Percentiles rank a stretch among this genome's conserved stretches.
These are phyloP conservation scores for Fonsecaea monophora DNA, from an alignment of 2,329 filamentous ascomycete species.

Conservation along the genomic window DNA sequence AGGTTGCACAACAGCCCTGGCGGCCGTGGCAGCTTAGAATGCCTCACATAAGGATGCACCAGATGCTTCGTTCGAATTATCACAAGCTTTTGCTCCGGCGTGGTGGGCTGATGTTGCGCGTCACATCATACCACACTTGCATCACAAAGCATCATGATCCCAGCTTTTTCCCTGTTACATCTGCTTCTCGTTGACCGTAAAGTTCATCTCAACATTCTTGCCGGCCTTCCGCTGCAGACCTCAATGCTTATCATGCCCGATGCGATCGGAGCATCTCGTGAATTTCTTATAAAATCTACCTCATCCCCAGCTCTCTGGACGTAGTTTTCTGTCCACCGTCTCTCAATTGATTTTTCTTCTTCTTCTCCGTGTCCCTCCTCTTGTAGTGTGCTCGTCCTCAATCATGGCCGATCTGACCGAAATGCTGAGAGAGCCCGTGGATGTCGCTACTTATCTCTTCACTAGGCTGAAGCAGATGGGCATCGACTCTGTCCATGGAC, in stretches of 20 bases:
- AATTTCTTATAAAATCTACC: neutral
- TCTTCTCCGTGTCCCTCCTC: neutral
- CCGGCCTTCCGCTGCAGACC: constrained; percentile 3
- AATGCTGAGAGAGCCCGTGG: constrained; percentile 55
- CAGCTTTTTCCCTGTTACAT: neutral
- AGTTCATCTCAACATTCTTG: neutral
- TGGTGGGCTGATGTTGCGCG: constrained; percentile 18
- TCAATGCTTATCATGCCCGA: constrained; percentile 1
- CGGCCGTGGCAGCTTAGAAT: constrained; percentile 4
- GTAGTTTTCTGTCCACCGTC: neutral
- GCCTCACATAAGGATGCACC: constrained; percentile 14
- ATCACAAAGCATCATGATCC: constrained; percentile 1
- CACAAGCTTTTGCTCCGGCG: neutral
- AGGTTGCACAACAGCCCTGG: neutral
- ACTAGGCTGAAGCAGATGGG: constrained; percentile 58
- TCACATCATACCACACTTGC: constrained; percentile 20
- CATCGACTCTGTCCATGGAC: constrained; percentile 58
- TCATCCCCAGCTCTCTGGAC: neutral
- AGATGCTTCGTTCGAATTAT: neutral
- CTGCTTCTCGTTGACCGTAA: neutral
- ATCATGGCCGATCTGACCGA: constrained; percentile 40
- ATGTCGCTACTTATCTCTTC: constrained; percentile 59
- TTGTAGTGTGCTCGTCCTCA: neutral
- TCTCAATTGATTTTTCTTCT: neutral
- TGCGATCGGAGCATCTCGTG: neutral